Evolutionary conservation across 1,139 yeast species (phyloP).

Genomic region (Candida tropicalis): DNA sequence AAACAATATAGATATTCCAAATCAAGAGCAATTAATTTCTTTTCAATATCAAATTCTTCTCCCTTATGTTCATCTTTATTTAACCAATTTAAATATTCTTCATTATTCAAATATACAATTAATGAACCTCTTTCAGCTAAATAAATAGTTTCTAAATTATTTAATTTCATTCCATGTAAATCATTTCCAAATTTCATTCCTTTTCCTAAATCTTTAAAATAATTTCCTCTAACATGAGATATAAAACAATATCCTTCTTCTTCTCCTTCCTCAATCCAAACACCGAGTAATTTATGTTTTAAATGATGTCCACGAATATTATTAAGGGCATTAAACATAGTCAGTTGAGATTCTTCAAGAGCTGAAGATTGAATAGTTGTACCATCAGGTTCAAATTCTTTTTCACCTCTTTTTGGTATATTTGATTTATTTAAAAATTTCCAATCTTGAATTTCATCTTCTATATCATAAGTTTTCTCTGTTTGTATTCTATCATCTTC

Average conservation of each 20-base stretch:
- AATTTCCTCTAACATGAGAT: slow-evolving; percentile 68
- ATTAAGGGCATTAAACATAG: slow-evolving; percentile 73
- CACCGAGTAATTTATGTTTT: slow-evolving; percentile 46
- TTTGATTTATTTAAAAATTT: slow-evolving; percentile 35
- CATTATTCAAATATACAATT: slow-evolving; percentile 47
- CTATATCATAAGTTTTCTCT: slow-evolving; percentile 23
- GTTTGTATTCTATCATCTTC: slow-evolving; percentile 11
- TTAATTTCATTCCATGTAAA: slow-evolving; percentile 42
- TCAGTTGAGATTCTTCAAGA: slow-evolving; percentile 58
- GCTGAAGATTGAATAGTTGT: slow-evolving; percentile 57
- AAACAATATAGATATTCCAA: slow-evolving; percentile 68
- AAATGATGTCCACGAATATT: slow-evolving; percentile 61
- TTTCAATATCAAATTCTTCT: slow-evolving; percentile 28
- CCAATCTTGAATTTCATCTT: slow-evolving; percentile 79
- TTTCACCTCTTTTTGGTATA: slow-evolving; percentile 75
- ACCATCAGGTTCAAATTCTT: slow-evolving; percentile 87
- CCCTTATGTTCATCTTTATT: slow-evolving; percentile 19
- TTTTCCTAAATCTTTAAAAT: slow-evolving; percentile 72
- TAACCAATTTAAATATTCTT: slow-evolving; percentile 20
- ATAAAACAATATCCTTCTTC: slow-evolving; percentile 48
- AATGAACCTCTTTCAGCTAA: slow-evolving; percentile 83
- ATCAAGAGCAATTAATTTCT: slow-evolving; percentile 47
- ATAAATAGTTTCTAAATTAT: slow-evolving; percentile 72
- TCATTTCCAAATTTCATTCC: slow-evolving; percentile 33
- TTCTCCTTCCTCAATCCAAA: slow-evolving; percentile 39